These are phyloP conservation scores for Agrocybe praecox DNA, from an alignment of 768 basidiomycete genomes.

Conservation along the genomic window DNA sequence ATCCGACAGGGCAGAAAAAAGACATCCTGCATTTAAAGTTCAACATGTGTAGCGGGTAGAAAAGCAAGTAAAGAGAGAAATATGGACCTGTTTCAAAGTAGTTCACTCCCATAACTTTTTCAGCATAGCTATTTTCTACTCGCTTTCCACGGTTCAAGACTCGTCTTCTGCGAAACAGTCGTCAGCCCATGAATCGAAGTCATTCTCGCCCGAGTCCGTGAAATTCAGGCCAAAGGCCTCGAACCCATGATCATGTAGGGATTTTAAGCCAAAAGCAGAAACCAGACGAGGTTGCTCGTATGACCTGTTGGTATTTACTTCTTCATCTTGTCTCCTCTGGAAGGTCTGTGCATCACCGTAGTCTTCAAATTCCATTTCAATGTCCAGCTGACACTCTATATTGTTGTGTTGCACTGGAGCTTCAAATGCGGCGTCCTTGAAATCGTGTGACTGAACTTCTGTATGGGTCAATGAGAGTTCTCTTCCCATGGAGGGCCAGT, in stretches of 20 bases:
- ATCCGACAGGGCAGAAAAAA: background rate
- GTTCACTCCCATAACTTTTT: background rate
- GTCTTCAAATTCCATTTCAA: too few species aligned
- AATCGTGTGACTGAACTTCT: background rate
- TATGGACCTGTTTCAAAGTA: background rate
- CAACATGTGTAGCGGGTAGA: too few species aligned
- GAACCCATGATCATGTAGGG: conserved; percentile 15
- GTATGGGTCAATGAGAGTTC: background rate
- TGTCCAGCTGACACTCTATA: too few species aligned
- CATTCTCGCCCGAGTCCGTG: background rate
- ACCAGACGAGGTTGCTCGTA: conserved; percentile 6
- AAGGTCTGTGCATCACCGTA: too few species aligned
- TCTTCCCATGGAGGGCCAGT: conserved; percentile 13
- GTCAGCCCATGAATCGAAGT: background rate
- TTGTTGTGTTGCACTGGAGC: too few species aligned
- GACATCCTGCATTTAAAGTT: too few species aligned
- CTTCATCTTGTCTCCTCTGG: too few species aligned
- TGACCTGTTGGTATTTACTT: too few species aligned
- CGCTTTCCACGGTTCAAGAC: background rate
- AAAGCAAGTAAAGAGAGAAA: too few species aligned
- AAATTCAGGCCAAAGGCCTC: conserved; percentile 10
- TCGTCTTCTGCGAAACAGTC: background rate
- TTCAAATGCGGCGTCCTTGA: too few species aligned
- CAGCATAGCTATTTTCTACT: background rate
- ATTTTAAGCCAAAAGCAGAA: conserved; percentile 1